These are phyloP conservation scores for Corrigiola litoralis DNA, from an alignment of 179 eudicot genomes.

Conservation along the genomic window DNA sequence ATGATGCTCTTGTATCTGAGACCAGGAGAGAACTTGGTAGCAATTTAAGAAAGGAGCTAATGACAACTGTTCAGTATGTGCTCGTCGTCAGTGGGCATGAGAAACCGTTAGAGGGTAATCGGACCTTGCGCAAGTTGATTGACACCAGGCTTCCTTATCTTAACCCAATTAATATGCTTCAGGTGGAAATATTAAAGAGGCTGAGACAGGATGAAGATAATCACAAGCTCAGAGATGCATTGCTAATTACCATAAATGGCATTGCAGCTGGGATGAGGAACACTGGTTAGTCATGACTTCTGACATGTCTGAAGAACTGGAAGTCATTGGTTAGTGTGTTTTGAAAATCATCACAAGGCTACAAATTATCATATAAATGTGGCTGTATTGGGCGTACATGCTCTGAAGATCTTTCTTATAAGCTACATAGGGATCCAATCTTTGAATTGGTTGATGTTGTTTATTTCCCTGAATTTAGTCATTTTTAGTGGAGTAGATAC, in stretches of 20 bases:
- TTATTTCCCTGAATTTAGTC: too few relatives aligned
- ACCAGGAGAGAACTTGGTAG: slow-evolving; percentile 51
- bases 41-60: slow-evolving; percentile 61
- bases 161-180: slow-evolving; percentile 84
- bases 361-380: not conserved
- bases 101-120: slow-evolving; percentile 57
- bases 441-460: too few relatives aligned
- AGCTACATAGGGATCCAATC: too few relatives aligned
- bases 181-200: slow-evolving; percentile 80
- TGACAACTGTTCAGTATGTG: slow-evolving; percentile 52
- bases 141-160: slow-evolving; percentile 78
- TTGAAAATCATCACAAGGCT: not conserved
- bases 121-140: slow-evolving; percentile 57
- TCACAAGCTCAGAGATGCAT: slow-evolving; percentile 65
- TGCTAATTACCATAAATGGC: slow-evolving; percentile 78
- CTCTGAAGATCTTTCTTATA: too few relatives aligned
- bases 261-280: slow-evolving; percentile 98
- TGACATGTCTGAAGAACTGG: not conserved
- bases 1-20: slow-evolving; percentile 65
- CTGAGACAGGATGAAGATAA: slow-evolving; percentile 65
- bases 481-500: too few relatives aligned
- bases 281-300: slow-evolving; percentile 48
- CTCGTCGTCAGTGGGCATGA: slow-evolving; percentile 69
- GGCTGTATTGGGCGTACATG: not conserved
- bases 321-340: not conserved